Evolutionary conservation across 352 stramenopile species (phyloP), one percentile per base, ranked within the genome.

Genomic region (Ophiocytium majus): DNA sequence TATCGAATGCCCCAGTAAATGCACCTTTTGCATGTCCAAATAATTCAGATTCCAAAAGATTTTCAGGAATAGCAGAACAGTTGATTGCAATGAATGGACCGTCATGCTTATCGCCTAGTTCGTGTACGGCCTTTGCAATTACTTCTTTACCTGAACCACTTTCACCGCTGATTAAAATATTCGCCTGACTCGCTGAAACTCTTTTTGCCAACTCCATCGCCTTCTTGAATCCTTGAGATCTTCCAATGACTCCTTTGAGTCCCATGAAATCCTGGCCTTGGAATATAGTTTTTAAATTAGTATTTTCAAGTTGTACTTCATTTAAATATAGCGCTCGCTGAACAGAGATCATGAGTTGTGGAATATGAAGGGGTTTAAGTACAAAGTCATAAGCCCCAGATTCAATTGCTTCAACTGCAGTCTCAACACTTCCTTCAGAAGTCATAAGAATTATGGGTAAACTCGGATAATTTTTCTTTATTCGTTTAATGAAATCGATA

Each of bases 11-110:
- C 23, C 57, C 28, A 23, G 57, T 71, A 71, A 71, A 71, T 28
- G 57, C 23, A 28, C 57, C 57, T 71, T 71, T 71, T 71, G 23
- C 57, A 71, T 71, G 57, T 28, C 57, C 57, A 71, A 71, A 71
- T 28, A 71, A 71, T 71, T 71, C 57, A 28, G 19, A 23, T 28
- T 71, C 57, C 28, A 71, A 23, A 23, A 71, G 28, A 23, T 71
- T 28, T 71, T 23, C 23, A 71, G 57, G 57, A 23, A 71, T 71
- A 23, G 57, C 57, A 23, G 57, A 23, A 71, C 57, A 71, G 28
- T 71, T 71, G 19, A 71, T 28, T 71, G 23, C 57, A 71, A 71
- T 71, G 57, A 71, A 28, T 71, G 57, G 57, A 23, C 57, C 57
- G 23, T 23, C 57, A 71, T 23, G 19, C 23, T 28, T 23, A 28